Evolutionary conservation across 164 flowering plant genomes (phyloP).

Genomic region (Warburgia ugandensis): DNA sequence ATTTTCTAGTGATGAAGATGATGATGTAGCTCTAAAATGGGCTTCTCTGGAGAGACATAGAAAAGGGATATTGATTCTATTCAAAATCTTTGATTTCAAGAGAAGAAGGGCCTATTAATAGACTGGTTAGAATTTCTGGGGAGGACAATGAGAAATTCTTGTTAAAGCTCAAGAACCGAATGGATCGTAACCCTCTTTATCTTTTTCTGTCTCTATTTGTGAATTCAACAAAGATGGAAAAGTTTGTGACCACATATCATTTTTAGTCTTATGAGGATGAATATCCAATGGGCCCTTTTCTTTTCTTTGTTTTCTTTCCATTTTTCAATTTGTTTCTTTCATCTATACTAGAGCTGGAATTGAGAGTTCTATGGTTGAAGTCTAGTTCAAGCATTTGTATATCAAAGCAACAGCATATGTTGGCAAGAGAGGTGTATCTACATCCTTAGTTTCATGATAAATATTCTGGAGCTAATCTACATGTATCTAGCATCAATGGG

Average conservation of each 20-base stretch:
- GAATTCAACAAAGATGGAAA: too few relatives aligned
- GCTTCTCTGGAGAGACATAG: conserved; percentile 18
- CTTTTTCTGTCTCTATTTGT: background rate
- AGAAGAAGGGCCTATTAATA: conserved; percentile 56
- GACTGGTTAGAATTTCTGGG: conserved; percentile 64
- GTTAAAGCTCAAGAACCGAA: conserved; percentile 55
- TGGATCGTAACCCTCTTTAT: conserved; percentile 37
- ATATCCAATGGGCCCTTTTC: too few relatives aligned
- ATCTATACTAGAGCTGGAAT: conserved; percentile 61
- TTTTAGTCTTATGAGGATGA: background rate
- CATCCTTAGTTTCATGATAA: conserved; percentile 31
- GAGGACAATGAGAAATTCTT: conserved; percentile 92
- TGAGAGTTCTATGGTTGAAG: conserved; percentile 70
- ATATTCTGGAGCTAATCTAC: conserved; percentile 8
- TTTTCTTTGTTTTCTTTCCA: background rate
- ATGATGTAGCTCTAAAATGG: conserved; percentile 21
- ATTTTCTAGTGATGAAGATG: conserved; percentile 12
- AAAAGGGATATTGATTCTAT: conserved; percentile 30
- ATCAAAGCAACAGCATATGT: conserved; percentile 64
- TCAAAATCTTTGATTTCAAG: conserved; percentile 43
- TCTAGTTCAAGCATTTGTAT: conserved; percentile 61
- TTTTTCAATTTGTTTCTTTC: background rate
- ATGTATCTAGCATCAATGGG: background rate
- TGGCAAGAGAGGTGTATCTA: conserved; percentile 74
- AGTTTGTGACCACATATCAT: too few relatives aligned